These are phyloP conservation scores for Podospora comata DNA, from an alignment of 495 filamentous ascomycete genomes.

Conservation along the genomic window DNA sequence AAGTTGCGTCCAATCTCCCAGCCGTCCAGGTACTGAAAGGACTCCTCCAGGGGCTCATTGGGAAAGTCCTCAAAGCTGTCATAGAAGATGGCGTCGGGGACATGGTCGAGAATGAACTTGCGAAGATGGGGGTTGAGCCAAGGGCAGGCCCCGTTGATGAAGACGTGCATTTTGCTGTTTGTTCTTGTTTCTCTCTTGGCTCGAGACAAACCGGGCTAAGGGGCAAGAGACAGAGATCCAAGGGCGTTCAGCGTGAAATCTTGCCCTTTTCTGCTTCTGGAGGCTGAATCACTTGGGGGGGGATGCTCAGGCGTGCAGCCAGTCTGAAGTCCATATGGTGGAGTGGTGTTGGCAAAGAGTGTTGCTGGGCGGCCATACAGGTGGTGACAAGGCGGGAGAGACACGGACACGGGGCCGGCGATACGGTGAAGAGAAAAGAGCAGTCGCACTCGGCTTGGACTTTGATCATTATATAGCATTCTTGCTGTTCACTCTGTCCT, in stretches of 20 bases:
- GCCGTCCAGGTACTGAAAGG: conserved; percentile 26
- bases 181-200: background rate
- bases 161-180: conserved; percentile 22
- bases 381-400: background rate
- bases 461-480: conserved; percentile 1
- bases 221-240: background rate
- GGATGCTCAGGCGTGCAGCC: background rate
- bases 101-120: conserved; percentile 23
- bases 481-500: background rate
- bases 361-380: background rate
- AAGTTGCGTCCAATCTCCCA: conserved; percentile 25
- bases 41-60: background rate
- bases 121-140: conserved; percentile 27
- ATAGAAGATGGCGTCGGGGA: conserved; percentile 20
- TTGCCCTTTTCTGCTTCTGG: conserved; percentile 15
- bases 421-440: background rate
- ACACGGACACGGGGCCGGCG: background rate
- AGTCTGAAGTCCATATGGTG: conserved; percentile 1
- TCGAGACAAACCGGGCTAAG: background rate
- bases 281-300: conserved; percentile 5
- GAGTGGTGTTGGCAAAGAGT: background rate
- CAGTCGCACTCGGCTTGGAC: background rate
- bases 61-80: conserved; percentile 23
- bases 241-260: conserved; percentile 7
- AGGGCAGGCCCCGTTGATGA: conserved; percentile 14